Conservation (phyloP, 108 stramenopile genomes). For the Pseudonitzschia multiseries region DNA sequence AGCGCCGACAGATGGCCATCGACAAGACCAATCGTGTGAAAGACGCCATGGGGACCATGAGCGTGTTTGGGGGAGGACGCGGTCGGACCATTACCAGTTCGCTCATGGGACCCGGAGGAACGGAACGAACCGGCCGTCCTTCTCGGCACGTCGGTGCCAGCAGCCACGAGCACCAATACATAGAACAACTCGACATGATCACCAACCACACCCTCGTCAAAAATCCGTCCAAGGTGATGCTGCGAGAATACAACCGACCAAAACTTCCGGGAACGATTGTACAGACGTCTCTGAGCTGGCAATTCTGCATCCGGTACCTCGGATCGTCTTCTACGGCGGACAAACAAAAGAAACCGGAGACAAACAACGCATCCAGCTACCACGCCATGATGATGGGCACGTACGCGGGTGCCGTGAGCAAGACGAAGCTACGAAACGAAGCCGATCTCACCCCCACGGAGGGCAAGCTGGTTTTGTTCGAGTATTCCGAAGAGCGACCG, state of each 20-base stretch:
- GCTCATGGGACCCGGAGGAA: slow-evolving; percentile 89
- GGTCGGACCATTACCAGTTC: slow-evolving; percentile 84
- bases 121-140: slow-evolving; percentile 84
- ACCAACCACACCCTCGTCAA: slow-evolving; percentile 68
- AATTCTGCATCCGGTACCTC: slow-evolving; percentile 71
- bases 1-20: slow-evolving; percentile 80
- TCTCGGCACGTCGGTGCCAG: slow-evolving; percentile 53
- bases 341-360: slow-evolving; percentile 29
- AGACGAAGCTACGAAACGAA: slow-evolving; percentile 76
- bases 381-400: slow-evolving; percentile 70
- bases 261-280: slow-evolving; percentile 65
- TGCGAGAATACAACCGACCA: slow-evolving; percentile 83
- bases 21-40: slow-evolving; percentile 86
- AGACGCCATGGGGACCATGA: slow-evolving; percentile 74
- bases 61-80: slow-evolving; percentile 60
- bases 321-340: background rate
- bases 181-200: slow-evolving; percentile 86
- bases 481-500: slow-evolving; percentile 85
- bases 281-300: slow-evolving; percentile 67
- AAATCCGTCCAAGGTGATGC: slow-evolving; percentile 59
- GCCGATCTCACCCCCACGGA: slow-evolving; percentile 73
- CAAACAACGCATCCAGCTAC: slow-evolving; percentile 52
- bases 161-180: slow-evolving; percentile 74
- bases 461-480: slow-evolving; percentile 76
- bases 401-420: slow-evolving; percentile 62